These are phyloP conservation scores for Cyberlindnera petersonii DNA, from an alignment of 805 yeast species.

Conservation along the genomic window DNA sequence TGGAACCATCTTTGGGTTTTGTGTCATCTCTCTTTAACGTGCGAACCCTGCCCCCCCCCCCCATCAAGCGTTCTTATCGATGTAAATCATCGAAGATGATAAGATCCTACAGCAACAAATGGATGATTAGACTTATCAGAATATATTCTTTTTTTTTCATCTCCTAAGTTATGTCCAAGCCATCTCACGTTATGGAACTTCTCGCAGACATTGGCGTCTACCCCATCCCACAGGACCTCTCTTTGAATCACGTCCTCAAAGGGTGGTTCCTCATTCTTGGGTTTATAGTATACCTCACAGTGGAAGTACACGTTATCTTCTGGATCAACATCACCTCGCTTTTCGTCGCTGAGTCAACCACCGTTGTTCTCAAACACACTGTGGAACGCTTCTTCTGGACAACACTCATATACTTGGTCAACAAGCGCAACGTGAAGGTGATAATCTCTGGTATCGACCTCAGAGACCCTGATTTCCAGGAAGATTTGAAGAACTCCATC, in stretches of 20 bases:
- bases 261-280: slow-evolving; percentile 20
- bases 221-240: slow-evolving; percentile 20
- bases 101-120: too few species aligned
- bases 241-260: slow-evolving; percentile 16
- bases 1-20: too few species aligned
- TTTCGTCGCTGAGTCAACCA: slow-evolving; percentile 7
- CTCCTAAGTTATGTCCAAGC: slow-evolving; percentile 7
- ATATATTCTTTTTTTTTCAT: too few species aligned
- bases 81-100: too few species aligned
- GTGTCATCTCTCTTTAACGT: too few species aligned
- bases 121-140: too few species aligned
- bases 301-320: slow-evolving; percentile 11
- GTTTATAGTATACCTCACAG: slow-evolving; percentile 8
- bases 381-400: slow-evolving; percentile 20
- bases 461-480: slow-evolving; percentile 19
- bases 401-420: slow-evolving; percentile 19
- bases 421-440: slow-evolving; percentile 25
- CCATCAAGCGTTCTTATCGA: too few species aligned
- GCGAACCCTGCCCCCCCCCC: too few species aligned
- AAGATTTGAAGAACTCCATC: slow-evolving; percentile 32
- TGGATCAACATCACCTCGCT: slow-evolving; percentile 6
- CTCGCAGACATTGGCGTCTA: slow-evolving; percentile 21
- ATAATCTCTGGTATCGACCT: slow-evolving; percentile 27
- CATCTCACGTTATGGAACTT: slow-evolving; percentile 13
- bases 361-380: neutral